Base-by-base conservation (phyloP, 495 filamentous ascomycete species). In the Staphylotrichum tortipilum region DNA sequence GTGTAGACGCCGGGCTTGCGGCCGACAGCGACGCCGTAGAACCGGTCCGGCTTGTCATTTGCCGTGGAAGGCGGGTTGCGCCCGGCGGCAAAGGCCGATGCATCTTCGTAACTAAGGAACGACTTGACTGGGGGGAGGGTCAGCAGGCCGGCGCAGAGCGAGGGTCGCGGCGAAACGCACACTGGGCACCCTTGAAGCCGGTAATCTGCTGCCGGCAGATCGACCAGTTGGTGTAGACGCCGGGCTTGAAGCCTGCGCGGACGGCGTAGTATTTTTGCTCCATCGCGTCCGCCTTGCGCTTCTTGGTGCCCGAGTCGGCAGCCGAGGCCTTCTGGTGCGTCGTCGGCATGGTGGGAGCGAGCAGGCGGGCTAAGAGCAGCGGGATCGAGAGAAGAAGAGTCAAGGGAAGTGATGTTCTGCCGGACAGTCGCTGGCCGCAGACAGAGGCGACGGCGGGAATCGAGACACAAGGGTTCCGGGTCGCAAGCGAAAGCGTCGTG, bases 221-320 rank as follows among this genome's bases (percentile, higher is more conserved):
- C 15, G 68, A 65, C 86, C 88, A 98, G 41, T 69, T 81, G 57
- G 80, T 77, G 66, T 95, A 98, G n/a, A 98, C 81, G 4, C 89
- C 92, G 1, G 92, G 89, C 22, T 71, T 78, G 50, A 78, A 75
- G 7, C 92, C 92, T 18, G 71, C 74, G 33, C 83, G 81, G 21
- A 98, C 92, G 11, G 85, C 88, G 65, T 97, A 98, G 68, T 82
- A 95, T 68, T 92, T 95, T 48, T 75, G 70, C 24, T 62, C 54
- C 19, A 34, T 48, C 23, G 59, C 37, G 24, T 67, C 62, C 41
- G 57, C 48, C 60, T 72, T 75, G 49, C 70, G 64, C 60, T 72
- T 74, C 47, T 55, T 71, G 45, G 63, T 60, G 1, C 50, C 9
- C 5, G 42, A 29, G 28, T 49, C 38, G n/a, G 18, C 22, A 1